Base-by-base conservation (phyloP, 1,284 basidiomycete genomes). In the Cryptococcus sp. region DNA sequence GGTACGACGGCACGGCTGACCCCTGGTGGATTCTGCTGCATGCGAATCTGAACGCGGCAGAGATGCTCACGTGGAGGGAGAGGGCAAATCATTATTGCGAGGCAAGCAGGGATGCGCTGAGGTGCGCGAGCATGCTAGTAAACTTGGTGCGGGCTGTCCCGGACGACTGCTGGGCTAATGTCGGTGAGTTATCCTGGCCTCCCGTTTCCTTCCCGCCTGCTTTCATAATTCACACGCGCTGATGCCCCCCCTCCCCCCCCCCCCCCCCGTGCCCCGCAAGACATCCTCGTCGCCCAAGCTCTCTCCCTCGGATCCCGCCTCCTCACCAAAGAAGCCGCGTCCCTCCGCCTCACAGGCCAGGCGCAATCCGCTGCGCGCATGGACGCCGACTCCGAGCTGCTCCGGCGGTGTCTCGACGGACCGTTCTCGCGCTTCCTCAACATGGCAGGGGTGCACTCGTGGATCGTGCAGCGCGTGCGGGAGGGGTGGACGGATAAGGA, bases 1-100 rank as follows among this genome's bases (percentile, higher is more conserved):
- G 15, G 15, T 65, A 66, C 52, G 59, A 66, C 35, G 62, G 64
- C 15, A 28, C 55, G 2, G 37, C 48, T 9, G 68, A 73, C 50
- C 71, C 70, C 15, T 73, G 69, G 69, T 73, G 68, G 63, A 67
- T 69, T 42, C 58, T 65, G 53, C 51, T 66, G 2, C 68, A 70
- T 46, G 48, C 60, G 15, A 72, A 71, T 50, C 44, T 73, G 5
- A 64, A 61, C 39, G 59, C 63, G 1, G 69, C 71, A 2, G 70
- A 73, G 47, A 68, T 73, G 69, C 28, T 71, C 45, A 65, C 67
- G 54, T 69, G 62, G 54, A 61, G 64, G 43, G 71, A 71, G 49
- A 64, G 67, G 61, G 60, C 69, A 20, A 35, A 66, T 33, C 60
- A 71, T 54, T 50, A 57, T 23, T 33, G 50, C 2, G 52, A 38